Percentiles rank a stretch among this genome's conserved stretches.
These are phyloP conservation scores for Aspergillus ustus DNA, from an alignment of 2,329 filamentous ascomycete species.

Conservation along the genomic window DNA sequence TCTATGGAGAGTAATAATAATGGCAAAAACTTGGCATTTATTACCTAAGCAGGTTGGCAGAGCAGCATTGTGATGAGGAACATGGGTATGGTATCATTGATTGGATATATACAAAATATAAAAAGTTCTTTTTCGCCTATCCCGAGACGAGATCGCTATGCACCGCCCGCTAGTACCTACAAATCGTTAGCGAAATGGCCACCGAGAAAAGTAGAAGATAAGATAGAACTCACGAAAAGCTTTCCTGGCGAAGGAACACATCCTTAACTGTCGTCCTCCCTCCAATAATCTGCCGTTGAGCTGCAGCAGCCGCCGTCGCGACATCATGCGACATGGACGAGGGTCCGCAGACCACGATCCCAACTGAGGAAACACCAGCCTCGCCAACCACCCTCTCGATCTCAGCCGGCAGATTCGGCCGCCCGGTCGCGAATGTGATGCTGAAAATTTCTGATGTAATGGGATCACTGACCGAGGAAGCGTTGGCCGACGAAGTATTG, in stretches of 20 bases:
- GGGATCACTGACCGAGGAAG: not conserved
- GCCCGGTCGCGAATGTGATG: constrained; percentile 7
- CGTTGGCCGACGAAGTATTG: not conserved
- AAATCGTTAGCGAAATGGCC: not conserved
- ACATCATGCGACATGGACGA: constrained; percentile 54
- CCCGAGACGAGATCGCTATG: too few species aligned
- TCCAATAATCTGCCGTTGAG: constrained; percentile 42
- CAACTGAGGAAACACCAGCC: constrained; percentile 15
- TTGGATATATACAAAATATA: not conserved
- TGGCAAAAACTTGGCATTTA: too few species aligned
- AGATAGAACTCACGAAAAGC: constrained; percentile 49
- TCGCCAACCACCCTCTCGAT: constrained; percentile 15
- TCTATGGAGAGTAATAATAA: too few species aligned
- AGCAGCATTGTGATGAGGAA: too few species aligned
- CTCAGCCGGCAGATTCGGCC: constrained; percentile 41
- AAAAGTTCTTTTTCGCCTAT: too few species aligned
- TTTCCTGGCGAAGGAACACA: constrained; percentile 54
- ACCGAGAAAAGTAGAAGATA: constrained; percentile 20
- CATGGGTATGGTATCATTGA: too few species aligned
- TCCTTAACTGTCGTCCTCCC: constrained; percentile 27
- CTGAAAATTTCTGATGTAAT: too few species aligned
- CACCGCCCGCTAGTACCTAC: not conserved
- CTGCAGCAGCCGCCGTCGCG: constrained; percentile 51
- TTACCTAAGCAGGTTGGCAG: too few species aligned
- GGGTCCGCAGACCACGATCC: constrained; percentile 51